These are phyloP conservation scores for Penicillium cosmopolitanum DNA, from an alignment of 495 filamentous ascomycete genomes.

Conservation along the genomic window DNA sequence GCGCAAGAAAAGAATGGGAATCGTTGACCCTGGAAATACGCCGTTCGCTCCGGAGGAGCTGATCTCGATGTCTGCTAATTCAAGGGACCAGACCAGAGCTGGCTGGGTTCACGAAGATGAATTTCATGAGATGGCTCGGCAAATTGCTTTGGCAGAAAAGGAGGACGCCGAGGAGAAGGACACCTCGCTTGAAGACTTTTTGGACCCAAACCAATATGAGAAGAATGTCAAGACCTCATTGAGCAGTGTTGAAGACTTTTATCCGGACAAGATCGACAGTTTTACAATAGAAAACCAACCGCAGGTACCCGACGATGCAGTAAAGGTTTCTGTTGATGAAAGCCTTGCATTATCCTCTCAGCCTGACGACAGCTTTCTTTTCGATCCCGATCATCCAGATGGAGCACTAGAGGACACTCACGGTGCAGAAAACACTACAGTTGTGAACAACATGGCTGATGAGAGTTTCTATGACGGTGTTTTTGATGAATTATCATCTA, in stretches of 20 bases:
- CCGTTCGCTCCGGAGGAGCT: conserved; percentile 80
- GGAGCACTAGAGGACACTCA: conserved; percentile 9
- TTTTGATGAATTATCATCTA: conserved; percentile 26
- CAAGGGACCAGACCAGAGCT: conserved; percentile 65
- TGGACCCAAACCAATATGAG: conserved; percentile 54
- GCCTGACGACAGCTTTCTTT: conserved; percentile 14
- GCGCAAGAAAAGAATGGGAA: conserved; percentile 69
- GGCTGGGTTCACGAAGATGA: conserved; percentile 94
- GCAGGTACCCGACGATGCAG: conserved; percentile 14
- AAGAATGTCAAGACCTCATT: conserved; percentile 70
- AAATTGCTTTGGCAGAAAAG: conserved; percentile 66
- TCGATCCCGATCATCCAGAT: conserved; percentile 8
- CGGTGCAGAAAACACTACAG: neutral
- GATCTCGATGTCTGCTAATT: conserved; percentile 83
- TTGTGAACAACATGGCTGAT: conserved; percentile 1
- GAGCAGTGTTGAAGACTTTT: conserved; percentile 86
- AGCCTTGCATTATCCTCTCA: conserved; percentile 51
- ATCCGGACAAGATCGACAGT: conserved; percentile 61
- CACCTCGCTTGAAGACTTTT: conserved; percentile 66
- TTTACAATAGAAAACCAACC: conserved; percentile 20
- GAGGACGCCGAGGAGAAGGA: conserved; percentile 47
- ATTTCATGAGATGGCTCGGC: conserved; percentile 63
- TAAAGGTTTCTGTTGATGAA: conserved; percentile 51
- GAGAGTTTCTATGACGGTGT: conserved; percentile 35
- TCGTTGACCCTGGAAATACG: conserved; percentile 63